These are phyloP conservation scores for Komagataella pseudopastoris DNA, from an alignment of 805 yeast species.

Conservation along the genomic window DNA sequence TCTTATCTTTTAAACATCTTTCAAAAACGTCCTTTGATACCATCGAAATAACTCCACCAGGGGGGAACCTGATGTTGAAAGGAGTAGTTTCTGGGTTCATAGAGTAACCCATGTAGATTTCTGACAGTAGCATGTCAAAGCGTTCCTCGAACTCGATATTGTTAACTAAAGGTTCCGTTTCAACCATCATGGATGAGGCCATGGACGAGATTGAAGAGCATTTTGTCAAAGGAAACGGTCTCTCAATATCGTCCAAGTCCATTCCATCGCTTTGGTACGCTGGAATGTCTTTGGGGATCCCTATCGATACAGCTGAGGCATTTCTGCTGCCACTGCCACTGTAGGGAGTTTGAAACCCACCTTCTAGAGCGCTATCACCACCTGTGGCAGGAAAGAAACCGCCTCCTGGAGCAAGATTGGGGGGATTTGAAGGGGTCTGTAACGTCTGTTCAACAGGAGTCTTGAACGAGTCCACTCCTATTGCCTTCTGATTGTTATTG, in stretches of 20 bases:
- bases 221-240: neutral
- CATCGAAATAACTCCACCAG: conserved; percentile 48
- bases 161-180: neutral
- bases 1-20: conserved; percentile 6
- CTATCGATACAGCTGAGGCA: neutral
- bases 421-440: neutral
- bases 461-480: neutral
- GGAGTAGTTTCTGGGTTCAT: conserved; percentile 56
- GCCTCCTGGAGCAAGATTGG: neutral
- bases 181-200: conserved; percentile 2
- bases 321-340: neutral
- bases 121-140: conserved; percentile 32
- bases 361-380: neutral
- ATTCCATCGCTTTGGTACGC: neutral
- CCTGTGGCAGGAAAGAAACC: neutral
- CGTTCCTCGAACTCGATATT: conserved; percentile 2
- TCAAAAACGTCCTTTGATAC: conserved; percentile 43
- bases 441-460: neutral
- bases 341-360: neutral
- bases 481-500: neutral
- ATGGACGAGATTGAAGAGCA: neutral
- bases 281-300: neutral
- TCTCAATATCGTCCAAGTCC: neutral
- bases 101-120: conserved; percentile 32
- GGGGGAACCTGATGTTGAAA: conserved; percentile 51